phyloP scores from a whole-genome alignment of 805 yeast species.

The Monosporozyma solicola region DNA sequence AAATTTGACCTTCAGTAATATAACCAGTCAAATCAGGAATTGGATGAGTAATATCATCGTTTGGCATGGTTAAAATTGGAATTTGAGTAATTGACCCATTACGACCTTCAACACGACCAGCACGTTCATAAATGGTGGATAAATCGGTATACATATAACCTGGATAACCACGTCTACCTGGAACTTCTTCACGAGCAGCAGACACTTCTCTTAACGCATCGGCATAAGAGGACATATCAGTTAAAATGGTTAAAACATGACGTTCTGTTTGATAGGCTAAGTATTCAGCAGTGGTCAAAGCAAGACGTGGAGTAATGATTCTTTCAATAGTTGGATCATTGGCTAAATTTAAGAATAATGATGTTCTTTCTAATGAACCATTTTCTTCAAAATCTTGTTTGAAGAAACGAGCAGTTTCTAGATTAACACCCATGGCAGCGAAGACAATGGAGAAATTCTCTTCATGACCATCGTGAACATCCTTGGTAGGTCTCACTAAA shows the following conservation, averaged over 20 bases:
- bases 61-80: constrained; percentile 98
- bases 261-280: constrained; percentile 98
- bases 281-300: constrained; percentile 96
- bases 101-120: constrained; percentile 99
- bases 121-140: constrained; percentile 97
- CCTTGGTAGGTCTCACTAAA: constrained; percentile 97
- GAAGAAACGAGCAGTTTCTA: constrained; percentile 97
- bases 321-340: constrained; percentile 99
- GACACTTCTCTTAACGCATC: constrained; percentile 99
- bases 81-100: constrained; percentile 98
- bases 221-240: constrained; percentile 99
- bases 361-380: constrained; percentile 96
- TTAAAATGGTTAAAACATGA: constrained; percentile 93
- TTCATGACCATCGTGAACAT: constrained; percentile 99
- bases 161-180: constrained; percentile 99
- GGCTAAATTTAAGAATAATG: constrained; percentile 93
- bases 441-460: constrained; percentile 98
- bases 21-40: constrained; percentile 99
- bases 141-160: constrained; percentile 99
- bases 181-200: constrained; percentile 99
- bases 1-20: constrained; percentile 98
- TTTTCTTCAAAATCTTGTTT: constrained; percentile 99
- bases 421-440: constrained; percentile 99
- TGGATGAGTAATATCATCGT: constrained; percentile 99
- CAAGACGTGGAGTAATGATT: constrained; percentile 97